These are phyloP conservation scores for Pseudogymnoascus pannorum DNA, from an alignment of 2,329 filamentous ascomycete genomes.

Conservation along the genomic window DNA sequence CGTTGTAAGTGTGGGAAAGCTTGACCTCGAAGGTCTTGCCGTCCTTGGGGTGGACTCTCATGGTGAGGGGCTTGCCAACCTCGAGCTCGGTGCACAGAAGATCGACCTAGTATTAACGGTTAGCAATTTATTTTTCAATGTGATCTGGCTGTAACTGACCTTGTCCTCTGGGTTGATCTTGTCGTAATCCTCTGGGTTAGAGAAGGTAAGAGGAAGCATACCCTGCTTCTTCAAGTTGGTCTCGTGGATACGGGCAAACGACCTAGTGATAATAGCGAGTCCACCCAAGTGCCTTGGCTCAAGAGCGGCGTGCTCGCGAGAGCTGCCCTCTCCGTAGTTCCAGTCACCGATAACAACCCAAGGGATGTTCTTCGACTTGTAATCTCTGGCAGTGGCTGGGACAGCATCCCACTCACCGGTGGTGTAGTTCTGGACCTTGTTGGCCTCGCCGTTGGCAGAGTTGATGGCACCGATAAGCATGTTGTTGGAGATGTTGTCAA, in stretches of 20 bases:
- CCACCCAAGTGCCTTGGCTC: slow-evolving; percentile 96
- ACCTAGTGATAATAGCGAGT: slow-evolving; percentile 90
- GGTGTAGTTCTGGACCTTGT: slow-evolving; percentile 91
- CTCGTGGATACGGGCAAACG: slow-evolving; percentile 98
- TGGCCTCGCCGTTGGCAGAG: slow-evolving; percentile 90
- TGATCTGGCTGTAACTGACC: slow-evolving; percentile 34
- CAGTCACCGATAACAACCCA: slow-evolving; percentile 99
- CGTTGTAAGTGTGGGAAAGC: slow-evolving; percentile 96
- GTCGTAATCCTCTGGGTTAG: slow-evolving; percentile 93
- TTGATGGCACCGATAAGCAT: slow-evolving; percentile 98
- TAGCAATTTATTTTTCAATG: background rate
- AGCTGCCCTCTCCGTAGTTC: slow-evolving; percentile 98
- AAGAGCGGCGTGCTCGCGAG: slow-evolving; percentile 95
- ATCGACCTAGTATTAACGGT: slow-evolving; percentile 50
- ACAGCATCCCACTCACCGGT: slow-evolving; percentile 81
- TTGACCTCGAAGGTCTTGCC: slow-evolving; percentile 73
- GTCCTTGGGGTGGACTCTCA: slow-evolving; percentile 86
- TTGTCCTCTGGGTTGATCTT: slow-evolving; percentile 90
- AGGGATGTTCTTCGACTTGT: slow-evolving; percentile 92
- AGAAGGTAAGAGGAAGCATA: slow-evolving; percentile 97
- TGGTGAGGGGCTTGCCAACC: slow-evolving; percentile 86
- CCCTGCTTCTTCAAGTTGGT: slow-evolving; percentile 99
- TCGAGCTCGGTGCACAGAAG: slow-evolving; percentile 81
- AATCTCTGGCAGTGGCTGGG: slow-evolving; percentile 89
- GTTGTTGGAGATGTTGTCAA: slow-evolving; percentile 99